Evolutionary conservation across 1,284 basidiomycete genomes (phyloP).

Genomic region (Boletellus deceptivus): DNA sequence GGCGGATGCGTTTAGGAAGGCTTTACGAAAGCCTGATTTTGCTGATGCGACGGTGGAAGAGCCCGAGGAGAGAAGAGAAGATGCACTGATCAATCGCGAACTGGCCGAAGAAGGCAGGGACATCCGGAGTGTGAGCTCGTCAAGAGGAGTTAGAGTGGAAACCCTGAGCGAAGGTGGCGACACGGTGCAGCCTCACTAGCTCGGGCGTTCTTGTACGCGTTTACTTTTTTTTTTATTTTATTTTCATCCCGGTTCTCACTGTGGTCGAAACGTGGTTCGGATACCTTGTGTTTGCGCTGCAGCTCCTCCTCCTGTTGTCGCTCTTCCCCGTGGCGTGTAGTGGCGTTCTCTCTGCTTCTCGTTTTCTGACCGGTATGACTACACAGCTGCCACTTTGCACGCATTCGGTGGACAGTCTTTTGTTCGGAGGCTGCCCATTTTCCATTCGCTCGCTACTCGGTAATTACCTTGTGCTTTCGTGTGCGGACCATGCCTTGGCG

Average conservation of each 20-base stretch:
- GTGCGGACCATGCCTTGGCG: constrained; percentile 20
- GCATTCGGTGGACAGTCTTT: constrained; percentile 19
- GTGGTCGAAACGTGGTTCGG: constrained; percentile 33
- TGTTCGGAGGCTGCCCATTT: constrained; percentile 28
- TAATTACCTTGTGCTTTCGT: constrained; percentile 31
- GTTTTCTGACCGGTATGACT: constrained; percentile 29
- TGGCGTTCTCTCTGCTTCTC: constrained; percentile 32
- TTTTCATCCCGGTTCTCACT: constrained; percentile 32
- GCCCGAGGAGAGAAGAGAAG: constrained; percentile 46
- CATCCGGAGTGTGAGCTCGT: constrained; percentile 74
- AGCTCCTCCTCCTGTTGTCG: constrained; percentile 31
- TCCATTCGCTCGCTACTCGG: constrained; percentile 28
- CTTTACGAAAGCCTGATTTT: constrained; percentile 82
- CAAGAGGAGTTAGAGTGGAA: constrained; percentile 74
- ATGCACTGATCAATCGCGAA: constrained; percentile 59
- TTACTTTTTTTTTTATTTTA: constrained; percentile 30
- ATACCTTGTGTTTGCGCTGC: constrained; percentile 32
- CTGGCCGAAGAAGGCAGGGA: constrained; percentile 80
- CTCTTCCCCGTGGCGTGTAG: constrained; percentile 27
- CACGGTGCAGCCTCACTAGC: constrained; percentile 49
- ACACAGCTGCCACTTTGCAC: constrained; percentile 30
- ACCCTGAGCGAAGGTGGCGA: constrained; percentile 59
- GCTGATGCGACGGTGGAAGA: constrained; percentile 64
- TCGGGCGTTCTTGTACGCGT: constrained; percentile 34
- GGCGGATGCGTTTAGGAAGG: constrained; percentile 83